A percentile compares a stretch with the other conserved stretches of the same genome.
Conservation (phyloP, 192 early-diverging fungal species). For the Backusella circina region DNA sequence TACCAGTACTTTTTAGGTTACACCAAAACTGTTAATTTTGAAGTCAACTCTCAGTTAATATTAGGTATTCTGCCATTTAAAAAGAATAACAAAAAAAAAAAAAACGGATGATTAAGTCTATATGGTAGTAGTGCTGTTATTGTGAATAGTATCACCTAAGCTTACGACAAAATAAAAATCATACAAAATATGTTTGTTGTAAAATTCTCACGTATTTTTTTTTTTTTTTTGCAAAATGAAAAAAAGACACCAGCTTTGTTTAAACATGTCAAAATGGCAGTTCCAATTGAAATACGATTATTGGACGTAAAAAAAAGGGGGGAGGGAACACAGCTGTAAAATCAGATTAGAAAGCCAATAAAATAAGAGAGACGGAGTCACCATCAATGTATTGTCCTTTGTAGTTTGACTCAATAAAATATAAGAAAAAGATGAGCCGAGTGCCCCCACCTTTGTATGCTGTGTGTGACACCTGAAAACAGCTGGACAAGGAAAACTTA, state of each 20-base stretch:
- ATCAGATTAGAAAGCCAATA: neutral
- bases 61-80: neutral
- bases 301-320: neutral
- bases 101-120: neutral
- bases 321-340: neutral
- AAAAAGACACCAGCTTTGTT: neutral
- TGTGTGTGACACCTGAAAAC: neutral
- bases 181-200: neutral
- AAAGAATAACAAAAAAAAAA: neutral
- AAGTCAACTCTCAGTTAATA: neutral
- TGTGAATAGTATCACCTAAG: neutral
- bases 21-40: neutral
- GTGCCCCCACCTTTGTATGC: neutral
- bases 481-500: neutral
- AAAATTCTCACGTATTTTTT: neutral
- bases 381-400: neutral
- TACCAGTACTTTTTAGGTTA: neutral
- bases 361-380: neutral
- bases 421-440: neutral
- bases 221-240: neutral
- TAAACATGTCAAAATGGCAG: neutral
- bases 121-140: neutral
- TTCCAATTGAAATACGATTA: neutral
- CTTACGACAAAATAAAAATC: neutral
- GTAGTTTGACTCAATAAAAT: neutral